These are phyloP conservation scores for Abortiporus biennis DNA, from an alignment of 1,284 basidiomycete species.

Conservation along the genomic window DNA sequence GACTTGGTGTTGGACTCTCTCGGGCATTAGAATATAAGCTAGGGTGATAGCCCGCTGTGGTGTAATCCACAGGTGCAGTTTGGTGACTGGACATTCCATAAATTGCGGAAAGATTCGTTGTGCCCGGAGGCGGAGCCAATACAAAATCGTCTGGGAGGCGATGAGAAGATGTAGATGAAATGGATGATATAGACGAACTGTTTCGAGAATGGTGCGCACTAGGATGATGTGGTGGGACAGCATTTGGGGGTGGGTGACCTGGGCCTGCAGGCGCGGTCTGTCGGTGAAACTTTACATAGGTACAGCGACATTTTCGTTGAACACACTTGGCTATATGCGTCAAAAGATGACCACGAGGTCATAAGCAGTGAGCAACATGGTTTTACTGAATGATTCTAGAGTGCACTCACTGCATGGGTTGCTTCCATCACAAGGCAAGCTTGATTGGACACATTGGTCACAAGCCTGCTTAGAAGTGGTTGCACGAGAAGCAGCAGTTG, in stretches of 20 bases:
- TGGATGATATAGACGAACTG: slow-evolving; percentile 15
- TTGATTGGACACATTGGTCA: slow-evolving; percentile 81
- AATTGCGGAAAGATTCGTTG: slow-evolving; percentile 1
- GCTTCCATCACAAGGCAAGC: slow-evolving; percentile 74
- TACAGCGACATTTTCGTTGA: slow-evolving; percentile 70
- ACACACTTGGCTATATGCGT: slow-evolving; percentile 65
- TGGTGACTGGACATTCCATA: not conserved
- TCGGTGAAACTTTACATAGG: slow-evolving; percentile 81
- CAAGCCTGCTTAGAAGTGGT: slow-evolving; percentile 78
- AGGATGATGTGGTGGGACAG: slow-evolving; percentile 13
- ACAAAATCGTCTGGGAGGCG: slow-evolving; percentile 7
- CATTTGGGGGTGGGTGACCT: slow-evolving; percentile 39
- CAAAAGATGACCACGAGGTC: slow-evolving; percentile 1
- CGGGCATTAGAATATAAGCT: slow-evolving; percentile 5
- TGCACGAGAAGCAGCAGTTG: slow-evolving; percentile 57
- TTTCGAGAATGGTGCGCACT: slow-evolving; percentile 11
- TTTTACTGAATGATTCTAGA: not conserved
- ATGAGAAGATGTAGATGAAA: not conserved
- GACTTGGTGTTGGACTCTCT: slow-evolving; percentile 7
- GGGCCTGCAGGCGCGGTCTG: slow-evolving; percentile 73
- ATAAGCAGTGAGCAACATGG: not conserved
- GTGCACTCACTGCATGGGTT: slow-evolving; percentile 71
- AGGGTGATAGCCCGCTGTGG: not conserved
- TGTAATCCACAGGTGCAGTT: not conserved
- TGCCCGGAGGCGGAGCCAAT: slow-evolving; percentile 5